These are phyloP conservation scores for Aspergillus bertholletiae DNA, from an alignment of 495 filamentous ascomycete genomes.

Conservation along the genomic window DNA sequence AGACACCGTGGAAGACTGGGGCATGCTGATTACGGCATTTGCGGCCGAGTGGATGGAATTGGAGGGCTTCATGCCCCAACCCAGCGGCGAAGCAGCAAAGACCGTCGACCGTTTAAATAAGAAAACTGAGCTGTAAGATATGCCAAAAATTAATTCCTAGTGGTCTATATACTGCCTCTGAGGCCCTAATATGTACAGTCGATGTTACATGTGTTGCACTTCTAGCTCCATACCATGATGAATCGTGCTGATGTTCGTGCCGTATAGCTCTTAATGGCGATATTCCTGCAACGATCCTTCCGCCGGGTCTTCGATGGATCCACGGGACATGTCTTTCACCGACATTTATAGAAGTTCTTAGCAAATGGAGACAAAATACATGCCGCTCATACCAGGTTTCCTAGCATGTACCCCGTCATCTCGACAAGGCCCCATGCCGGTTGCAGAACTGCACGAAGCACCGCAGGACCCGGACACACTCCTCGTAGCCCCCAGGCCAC, in stretches of 20 bases:
- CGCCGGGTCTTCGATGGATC: neutral
- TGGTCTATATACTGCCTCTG: neutral
- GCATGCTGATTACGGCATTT: conserved; percentile 75
- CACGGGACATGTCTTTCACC: neutral
- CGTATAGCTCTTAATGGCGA: conserved; percentile 2
- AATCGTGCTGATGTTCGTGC: conserved; percentile 1
- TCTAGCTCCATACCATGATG: neutral
- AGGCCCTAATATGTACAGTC: conserved; percentile 1
- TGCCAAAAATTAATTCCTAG: conserved; percentile 8
- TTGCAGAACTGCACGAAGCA: conserved; percentile 45
- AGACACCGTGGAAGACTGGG: conserved; percentile 84
- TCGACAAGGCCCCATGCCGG: conserved; percentile 48
- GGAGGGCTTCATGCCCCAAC: conserved; percentile 57
- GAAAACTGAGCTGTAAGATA: conserved; percentile 47
- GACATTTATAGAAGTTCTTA: neutral
- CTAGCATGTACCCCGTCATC: conserved; percentile 47
- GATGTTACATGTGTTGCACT: conserved; percentile 1
- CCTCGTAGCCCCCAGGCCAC: conserved; percentile 54
- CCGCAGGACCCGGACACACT: conserved; percentile 54
- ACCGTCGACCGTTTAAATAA: conserved; percentile 7
- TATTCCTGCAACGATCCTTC: neutral
- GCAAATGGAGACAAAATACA: neutral
- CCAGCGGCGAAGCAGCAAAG: neutral
- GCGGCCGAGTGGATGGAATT: conserved; percentile 91
- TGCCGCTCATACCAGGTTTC: conserved; percentile 27